Base-by-base conservation (phyloP, 108 stramenopile genomes). In the Cyclotella baltica region DNA sequence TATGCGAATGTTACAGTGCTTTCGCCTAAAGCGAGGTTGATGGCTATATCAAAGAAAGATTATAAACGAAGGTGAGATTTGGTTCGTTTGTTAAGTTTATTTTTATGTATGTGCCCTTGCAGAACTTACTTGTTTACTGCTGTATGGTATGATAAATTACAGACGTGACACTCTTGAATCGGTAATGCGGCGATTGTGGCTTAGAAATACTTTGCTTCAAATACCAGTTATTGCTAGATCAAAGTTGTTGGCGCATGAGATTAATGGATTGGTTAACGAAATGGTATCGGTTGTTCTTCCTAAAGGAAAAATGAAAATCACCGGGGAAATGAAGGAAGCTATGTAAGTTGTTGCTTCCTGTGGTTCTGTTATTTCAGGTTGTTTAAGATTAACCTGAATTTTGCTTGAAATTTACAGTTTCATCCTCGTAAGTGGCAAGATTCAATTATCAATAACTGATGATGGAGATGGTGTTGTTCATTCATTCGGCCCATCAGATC, bases 151-250 rank as follows among this genome's bases (percentile, higher is more conserved):
- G n/a, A n/a, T n/a, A n/a, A 4, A 38, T 40, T 4, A 19, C 28
- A 76, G 79, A 20, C 67, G 67, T 20, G 61, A 68, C 25, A 73
- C 72, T 16, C 79, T 80, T 4, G 79, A 73, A 52, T 67, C 79
- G 5, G 65, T 80, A 72, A 68, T 80, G 67, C 63, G 63, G 20
- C 72, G 72, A 57, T 34, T 80, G 43, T 80, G 72, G 79, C 65
- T 35, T 40, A 56, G 72, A 28, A 80, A 73, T 72, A 66, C 63
- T 4, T 56, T 78, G 36, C 40, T 82, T 22, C 77, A 63, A 29
- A 78, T 82, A 33, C 81, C 81, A 28, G 52, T 82, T 37, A 78
- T 82, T 52, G 81, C 81, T 61, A 56, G 67, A 55, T 78, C 77
- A 9, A 73, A 78, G 36, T 59, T 82, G 36, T 61, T 74, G 22